These are phyloP conservation scores for Penicillium canescens DNA, from an alignment of 495 filamentous ascomycete species.

Conservation along the genomic window DNA sequence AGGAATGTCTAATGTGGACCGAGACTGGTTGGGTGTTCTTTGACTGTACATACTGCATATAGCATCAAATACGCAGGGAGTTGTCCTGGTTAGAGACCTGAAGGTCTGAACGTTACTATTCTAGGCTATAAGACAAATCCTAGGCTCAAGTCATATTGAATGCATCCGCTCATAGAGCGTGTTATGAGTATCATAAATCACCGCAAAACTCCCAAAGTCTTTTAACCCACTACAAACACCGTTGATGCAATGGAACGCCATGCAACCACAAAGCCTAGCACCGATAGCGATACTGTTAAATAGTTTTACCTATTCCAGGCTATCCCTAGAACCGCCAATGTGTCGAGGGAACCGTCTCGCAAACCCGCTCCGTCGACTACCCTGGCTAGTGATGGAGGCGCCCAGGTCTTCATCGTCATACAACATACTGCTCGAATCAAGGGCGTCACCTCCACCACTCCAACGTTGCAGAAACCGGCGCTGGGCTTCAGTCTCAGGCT, in stretches of 20 bases:
- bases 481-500: constrained; percentile 43
- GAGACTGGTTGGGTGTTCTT: too few relatives aligned
- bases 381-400: constrained; percentile 43
- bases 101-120: too few relatives aligned
- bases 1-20: neutral
- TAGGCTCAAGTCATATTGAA: neutral
- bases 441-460: constrained; percentile 46
- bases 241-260: neutral
- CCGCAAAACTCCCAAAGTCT: neutral
- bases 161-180: neutral
- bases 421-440: constrained; percentile 43
- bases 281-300: neutral
- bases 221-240: neutral
- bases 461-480: constrained; percentile 46
- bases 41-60: neutral
- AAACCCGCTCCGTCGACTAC: constrained; percentile 39
- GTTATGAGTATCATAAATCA: neutral
- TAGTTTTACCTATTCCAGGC: constrained; percentile 28
- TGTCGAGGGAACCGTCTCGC: constrained; percentile 36
- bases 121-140: too few relatives aligned
- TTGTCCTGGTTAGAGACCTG: too few relatives aligned
- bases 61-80: neutral
- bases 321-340: constrained; percentile 42
- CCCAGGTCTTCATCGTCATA: constrained; percentile 45
- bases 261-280: neutral